A percentile compares a stretch with the other conserved stretches of the same genome.
phyloP scores from a whole-genome alignment of 1,284 basidiomycete genomes.

The Thecaphora thlaspeos region DNA sequence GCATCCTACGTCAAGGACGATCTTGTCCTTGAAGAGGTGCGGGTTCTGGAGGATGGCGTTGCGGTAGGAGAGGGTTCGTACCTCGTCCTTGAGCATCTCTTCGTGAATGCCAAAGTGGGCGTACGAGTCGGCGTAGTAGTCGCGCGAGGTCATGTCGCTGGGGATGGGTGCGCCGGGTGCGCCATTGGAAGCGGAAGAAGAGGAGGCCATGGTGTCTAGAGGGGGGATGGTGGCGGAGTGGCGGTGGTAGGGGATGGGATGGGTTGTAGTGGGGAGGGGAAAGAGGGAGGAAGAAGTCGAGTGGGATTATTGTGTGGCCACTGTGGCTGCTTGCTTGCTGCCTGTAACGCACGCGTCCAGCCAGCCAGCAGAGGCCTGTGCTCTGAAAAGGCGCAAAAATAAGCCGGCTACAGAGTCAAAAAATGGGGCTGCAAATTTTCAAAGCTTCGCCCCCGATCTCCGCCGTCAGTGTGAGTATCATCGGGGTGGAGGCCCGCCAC shows the following conservation, averaged over 20 bases:
- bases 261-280: too few species aligned
- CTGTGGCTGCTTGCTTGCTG: too few species aligned
- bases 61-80: conserved; percentile 93
- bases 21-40: conserved; percentile 77
- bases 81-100: conserved; percentile 98
- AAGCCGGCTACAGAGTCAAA: too few species aligned
- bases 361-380: too few species aligned
- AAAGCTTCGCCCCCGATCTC: too few species aligned
- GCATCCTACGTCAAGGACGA: conserved; percentile 94
- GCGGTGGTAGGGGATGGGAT: neutral
- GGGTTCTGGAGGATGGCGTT: conserved; percentile 91
- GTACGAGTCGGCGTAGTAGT: conserved; percentile 58
- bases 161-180: conserved; percentile 10
- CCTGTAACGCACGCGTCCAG: too few species aligned
- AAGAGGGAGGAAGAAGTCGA: too few species aligned
- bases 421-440: too few species aligned
- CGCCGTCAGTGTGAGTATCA: too few species aligned
- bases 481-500: too few species aligned
- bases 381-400: too few species aligned
- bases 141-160: conserved; percentile 49
- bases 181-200: neutral
- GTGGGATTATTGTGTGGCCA: too few species aligned
- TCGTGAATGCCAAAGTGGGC: conserved; percentile 58
- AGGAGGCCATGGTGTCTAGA: neutral
- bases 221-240: neutral